Conservation (phyloP, 805 yeast genomes). For the Blastobotrys americana region DNA sequence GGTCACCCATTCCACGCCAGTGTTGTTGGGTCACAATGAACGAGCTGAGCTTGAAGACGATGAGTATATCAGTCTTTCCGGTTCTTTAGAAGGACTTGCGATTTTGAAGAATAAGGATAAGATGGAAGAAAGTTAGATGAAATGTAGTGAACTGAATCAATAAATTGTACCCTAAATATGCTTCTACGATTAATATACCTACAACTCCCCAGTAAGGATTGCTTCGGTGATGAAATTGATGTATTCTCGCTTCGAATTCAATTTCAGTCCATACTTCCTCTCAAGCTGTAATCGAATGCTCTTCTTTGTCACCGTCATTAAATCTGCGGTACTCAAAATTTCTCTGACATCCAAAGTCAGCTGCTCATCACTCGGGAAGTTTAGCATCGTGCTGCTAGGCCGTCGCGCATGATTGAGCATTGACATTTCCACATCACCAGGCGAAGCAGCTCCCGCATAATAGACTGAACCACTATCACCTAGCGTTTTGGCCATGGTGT, state of each 20-base stretch:
- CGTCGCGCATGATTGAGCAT: constrained; percentile 11
- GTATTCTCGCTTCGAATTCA: constrained; percentile 31
- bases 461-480: neutral
- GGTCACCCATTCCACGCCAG: constrained; percentile 99
- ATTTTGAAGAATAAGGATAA: constrained; percentile 82
- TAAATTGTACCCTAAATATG: too few relatives aligned
- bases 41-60: constrained; percentile 95
- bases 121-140: too few relatives aligned
- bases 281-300: constrained; percentile 32
- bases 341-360: constrained; percentile 32
- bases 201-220: constrained; percentile 34
- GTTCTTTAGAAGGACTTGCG: constrained; percentile 86
- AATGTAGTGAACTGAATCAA: too few relatives aligned
- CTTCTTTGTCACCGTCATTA: constrained; percentile 35
- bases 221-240: constrained; percentile 36
- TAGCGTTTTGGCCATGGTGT: neutral
- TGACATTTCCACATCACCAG: constrained; percentile 19
- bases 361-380: constrained; percentile 29
- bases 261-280: constrained; percentile 29
- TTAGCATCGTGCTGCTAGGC: constrained; percentile 16
- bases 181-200: too few relatives aligned
- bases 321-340: constrained; percentile 33
- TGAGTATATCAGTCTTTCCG: constrained; percentile 77
- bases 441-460: neutral
- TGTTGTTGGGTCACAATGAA: constrained; percentile 85